Evolutionary conservation across 2,329 filamentous ascomycete genomes (phyloP), one percentile per base, ranked within the genome.

Genomic region (Xylariaceae sp.): DNA sequence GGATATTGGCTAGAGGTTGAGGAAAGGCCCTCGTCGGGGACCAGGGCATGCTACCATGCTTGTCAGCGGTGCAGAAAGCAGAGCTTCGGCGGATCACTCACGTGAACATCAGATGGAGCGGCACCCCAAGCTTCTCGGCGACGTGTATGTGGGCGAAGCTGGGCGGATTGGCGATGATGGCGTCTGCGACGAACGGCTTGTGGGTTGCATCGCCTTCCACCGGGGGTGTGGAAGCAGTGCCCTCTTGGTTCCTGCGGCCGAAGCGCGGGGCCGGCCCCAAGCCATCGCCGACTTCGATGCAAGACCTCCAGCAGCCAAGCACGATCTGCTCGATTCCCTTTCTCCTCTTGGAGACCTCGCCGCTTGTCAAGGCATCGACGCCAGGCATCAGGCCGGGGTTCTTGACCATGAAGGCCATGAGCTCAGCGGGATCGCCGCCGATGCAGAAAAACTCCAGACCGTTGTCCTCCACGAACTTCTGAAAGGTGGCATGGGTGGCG

Each of bases 11-110:
- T 16, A 94, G 65, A 0, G 88, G 88, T 49, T 94, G 88, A 1
- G 86, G 84, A 45, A 94, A 94, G 0, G 82, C 75, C 52, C 85
- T 78, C 0, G 88, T 94, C 0, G 87, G 81, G 1, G 84, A 84
- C 81, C 86, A 94, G 0, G 88, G 88, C 86, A 94, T 94, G 2
- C 52, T 53, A 50, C 6, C 12, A n/a, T 19, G 46, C 14, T 6
- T 19, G 13, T 13, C 14, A 6, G 4, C 8, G 17, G 13, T 12
- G 29, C 3, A 25, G 5, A 22, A 17, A 4, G 10, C 11, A 34
- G n/a, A n/a, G n/a, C n/a, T n/a, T 54, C 24, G 11, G 3, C 4
- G 9, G 5, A 6, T 31, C 7, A 50, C 53, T 47, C 38, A 50
- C 56, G 83, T 89, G 57, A 88, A 88, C 80, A 88, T 87, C 49